A percentile compares a stretch with the other conserved stretches of the same genome.
phyloP scores from a whole-genome alignment of 2,329 filamentous ascomycete genomes.

The Cladobotryum protrusum region DNA sequence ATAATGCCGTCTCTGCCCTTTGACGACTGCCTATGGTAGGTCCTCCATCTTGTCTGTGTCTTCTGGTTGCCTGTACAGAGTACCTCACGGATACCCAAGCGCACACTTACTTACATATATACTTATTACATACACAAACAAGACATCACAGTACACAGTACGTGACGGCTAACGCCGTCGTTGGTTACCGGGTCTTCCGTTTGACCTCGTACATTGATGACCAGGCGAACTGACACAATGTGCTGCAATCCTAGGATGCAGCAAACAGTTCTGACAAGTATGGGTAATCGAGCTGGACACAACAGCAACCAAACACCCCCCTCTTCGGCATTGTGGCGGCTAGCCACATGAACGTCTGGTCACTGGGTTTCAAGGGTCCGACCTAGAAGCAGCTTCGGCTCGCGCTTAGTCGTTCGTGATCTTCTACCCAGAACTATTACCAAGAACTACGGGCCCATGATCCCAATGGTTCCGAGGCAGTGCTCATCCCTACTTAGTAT shows the following conservation, averaged over 20 bases:
- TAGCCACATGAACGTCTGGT: conserved; percentile 21
- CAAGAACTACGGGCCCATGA: neutral
- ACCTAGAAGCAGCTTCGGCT: neutral
- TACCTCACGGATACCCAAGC: neutral
- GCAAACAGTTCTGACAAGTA: neutral
- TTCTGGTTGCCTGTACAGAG: too few species aligned
- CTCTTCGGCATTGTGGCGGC: conserved; percentile 12
- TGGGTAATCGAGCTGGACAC: too few species aligned
- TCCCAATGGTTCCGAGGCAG: neutral
- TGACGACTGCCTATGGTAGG: neutral
- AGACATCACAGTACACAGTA: too few species aligned
- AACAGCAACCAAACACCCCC: neutral
- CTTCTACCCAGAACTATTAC: neutral
- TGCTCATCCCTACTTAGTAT: too few species aligned
- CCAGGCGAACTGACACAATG: too few species aligned
- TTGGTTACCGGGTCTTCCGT: too few species aligned
- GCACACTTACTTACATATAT: too few species aligned
- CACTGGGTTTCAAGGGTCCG: conserved; percentile 18
- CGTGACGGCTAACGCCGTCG: too few species aligned
- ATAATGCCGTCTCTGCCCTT: neutral
- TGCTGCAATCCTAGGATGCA: neutral
- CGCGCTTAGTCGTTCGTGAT: neutral
- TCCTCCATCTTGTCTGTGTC: too few species aligned
- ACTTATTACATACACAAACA: too few species aligned
- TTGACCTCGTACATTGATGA: too few species aligned